A percentile compares a stretch with the other conserved stretches of the same genome.
Conservation (phyloP, 2,329 filamentous ascomycete species). For the Claviceps quebecensis region DNA sequence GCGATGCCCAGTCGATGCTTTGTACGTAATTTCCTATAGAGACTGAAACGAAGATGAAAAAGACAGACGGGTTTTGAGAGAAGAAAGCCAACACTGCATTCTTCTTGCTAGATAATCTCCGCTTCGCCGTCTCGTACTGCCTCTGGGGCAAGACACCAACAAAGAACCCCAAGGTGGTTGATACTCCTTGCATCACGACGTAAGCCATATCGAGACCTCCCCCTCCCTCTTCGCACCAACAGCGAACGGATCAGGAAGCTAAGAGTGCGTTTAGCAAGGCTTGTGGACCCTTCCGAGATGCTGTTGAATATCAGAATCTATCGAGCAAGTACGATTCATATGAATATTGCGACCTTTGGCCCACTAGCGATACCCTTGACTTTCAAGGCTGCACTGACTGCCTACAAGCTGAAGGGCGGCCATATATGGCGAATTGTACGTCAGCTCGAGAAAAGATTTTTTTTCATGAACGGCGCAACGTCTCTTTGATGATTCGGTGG, state of each 20-base stretch:
- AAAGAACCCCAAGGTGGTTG: constrained; percentile 24
- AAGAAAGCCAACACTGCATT: no score
- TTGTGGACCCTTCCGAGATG: constrained; percentile 33
- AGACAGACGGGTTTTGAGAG: no score
- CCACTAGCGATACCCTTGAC: constrained; percentile 21
- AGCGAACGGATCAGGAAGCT: background rate
- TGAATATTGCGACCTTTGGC: constrained; percentile 41
- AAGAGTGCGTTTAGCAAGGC: constrained; percentile 28
- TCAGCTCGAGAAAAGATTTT: constrained; percentile 1
- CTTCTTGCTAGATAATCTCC: constrained; percentile 39
- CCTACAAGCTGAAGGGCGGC: constrained; percentile 21
- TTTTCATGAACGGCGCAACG: background rate
- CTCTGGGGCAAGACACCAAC: constrained; percentile 31
- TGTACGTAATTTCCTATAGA: constrained; percentile 28
- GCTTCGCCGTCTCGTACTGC: constrained; percentile 41
- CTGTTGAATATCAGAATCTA: constrained; percentile 36
- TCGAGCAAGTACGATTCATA: constrained; percentile 30
- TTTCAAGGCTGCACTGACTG: constrained; percentile 31
- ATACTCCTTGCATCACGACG: constrained; percentile 39
- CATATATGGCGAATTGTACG: constrained; percentile 41
- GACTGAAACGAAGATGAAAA: no score
- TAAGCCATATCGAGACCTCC: constrained; percentile 14
- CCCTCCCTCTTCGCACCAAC: background rate
- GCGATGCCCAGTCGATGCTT: constrained; percentile 39
- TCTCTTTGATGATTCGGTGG: background rate